Base-by-base conservation (phyloP, 106 monocot species). In the Phalaenopsis aphrodite region DNA sequence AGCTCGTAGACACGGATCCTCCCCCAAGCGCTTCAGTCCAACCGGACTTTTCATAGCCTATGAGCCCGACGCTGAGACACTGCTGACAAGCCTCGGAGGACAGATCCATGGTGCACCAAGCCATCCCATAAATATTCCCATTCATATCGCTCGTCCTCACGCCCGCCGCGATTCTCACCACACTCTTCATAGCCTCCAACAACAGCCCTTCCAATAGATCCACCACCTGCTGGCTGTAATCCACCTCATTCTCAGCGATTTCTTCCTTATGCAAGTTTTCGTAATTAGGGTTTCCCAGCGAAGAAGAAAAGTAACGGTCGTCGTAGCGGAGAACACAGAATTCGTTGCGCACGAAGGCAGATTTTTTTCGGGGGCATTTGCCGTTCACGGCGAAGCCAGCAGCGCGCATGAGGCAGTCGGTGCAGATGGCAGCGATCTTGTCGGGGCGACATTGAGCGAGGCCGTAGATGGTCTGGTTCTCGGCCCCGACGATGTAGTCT, bases 381-480 rank as follows among this genome's bases (percentile, higher is more conserved):
- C 0, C 5, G 42, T 74, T 45, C 18, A 45, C 0, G 74, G 43
- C 69, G 10, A 2, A 3, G 43, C 1, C 16, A 16, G 43, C 74
- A 12, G 74, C 43, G 1, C 19, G 2, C 1, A 17, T n/a, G 43
- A 74, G 74, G 74, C 74, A 74, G 43, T 15, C 17, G 43, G 74
- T 1, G 43, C 74, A 74, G 43, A n/a, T 0, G 1, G 43, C 18
- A 18, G 19, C 5, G 42, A 42, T 7, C 6, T 11, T 8, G 74
- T 74, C 74, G 19, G 43, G 74, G 74, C 74, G 74, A 43, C 74
- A 74, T 43, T 74, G 74, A 7, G 74, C 74, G n/a, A 74, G 74
- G n/a, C 74, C 74, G 43, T 19, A 74, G 42, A 9, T 38, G 1
- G 68, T 69, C 36, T 11, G 23, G 37, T 37, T 69, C 5, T 4